Percentiles rank a stretch among this genome's conserved stretches.
These are phyloP conservation scores for Collybia sordida DNA, from an alignment of 768 basidiomycete genomes.

Conservation along the genomic window DNA sequence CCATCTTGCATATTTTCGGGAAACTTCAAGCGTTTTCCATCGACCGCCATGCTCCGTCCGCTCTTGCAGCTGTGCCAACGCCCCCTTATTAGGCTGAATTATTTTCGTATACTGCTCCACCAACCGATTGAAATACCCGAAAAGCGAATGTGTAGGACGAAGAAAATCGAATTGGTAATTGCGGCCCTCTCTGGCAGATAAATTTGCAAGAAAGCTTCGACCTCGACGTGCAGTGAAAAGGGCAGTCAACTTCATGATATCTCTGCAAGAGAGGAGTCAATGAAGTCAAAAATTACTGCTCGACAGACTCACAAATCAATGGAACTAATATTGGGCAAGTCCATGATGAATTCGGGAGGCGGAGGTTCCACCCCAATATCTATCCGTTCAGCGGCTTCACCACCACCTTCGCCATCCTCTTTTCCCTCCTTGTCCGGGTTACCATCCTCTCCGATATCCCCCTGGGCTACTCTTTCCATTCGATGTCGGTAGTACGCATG, in stretches of 20 bases:
- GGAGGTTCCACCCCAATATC: conserved; percentile 80
- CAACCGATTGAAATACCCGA: conserved; percentile 94
- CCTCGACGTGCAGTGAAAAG: conserved; percentile 94
- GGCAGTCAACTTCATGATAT: conserved; percentile 95
- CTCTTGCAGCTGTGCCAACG: conserved; percentile 66
- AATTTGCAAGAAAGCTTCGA: conserved; percentile 76
- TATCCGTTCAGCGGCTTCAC: conserved; percentile 40
- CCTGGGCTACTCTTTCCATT: conserved; percentile 78
- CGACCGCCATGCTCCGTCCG: conserved; percentile 63
- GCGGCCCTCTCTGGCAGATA: conserved; percentile 86
- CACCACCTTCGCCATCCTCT: conserved; percentile 27
- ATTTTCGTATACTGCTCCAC: conserved; percentile 96
- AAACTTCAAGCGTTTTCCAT: conserved; percentile 78
- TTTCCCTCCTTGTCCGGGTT: conserved; percentile 46
- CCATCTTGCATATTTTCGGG: conserved; percentile 83
- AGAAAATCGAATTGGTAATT: conserved; percentile 99
- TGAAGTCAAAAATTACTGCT: conserved; percentile 3
- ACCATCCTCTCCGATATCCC: conserved; percentile 67
- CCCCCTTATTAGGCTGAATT: conserved; percentile 78
- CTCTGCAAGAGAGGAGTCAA: conserved; percentile 45
- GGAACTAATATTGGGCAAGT: conserved; percentile 82
- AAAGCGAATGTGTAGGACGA: conserved; percentile 92
- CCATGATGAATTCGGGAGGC: conserved; percentile 77
- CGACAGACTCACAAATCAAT: conserved; percentile 80
- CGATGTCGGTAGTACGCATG: conserved; percentile 97